These are phyloP conservation scores for Globisporangium lucens DNA, from an alignment of 352 stramenopile genomes.

Conservation along the genomic window DNA sequence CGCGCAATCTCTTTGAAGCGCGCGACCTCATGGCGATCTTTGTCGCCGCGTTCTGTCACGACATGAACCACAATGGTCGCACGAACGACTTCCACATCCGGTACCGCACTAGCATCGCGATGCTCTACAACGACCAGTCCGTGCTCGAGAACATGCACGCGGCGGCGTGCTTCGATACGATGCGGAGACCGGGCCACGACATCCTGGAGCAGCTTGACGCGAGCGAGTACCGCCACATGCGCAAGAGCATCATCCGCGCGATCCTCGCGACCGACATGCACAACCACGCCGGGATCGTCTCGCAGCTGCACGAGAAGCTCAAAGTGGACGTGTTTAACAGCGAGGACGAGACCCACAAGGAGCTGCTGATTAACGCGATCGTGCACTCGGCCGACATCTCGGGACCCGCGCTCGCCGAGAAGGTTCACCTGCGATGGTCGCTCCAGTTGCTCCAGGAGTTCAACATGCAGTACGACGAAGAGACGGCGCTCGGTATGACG, in stretches of 20 bases:
- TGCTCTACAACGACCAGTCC: conserved; percentile 87
- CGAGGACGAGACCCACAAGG: conserved; percentile 54
- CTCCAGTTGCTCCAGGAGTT: conserved; percentile 72
- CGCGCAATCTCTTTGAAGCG: conserved; percentile 34
- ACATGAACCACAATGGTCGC: conserved; percentile 86
- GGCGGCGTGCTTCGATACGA: conserved; percentile 74
- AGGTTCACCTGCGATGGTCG: conserved; percentile 67
- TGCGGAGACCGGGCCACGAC: conserved; percentile 64
- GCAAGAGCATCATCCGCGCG: conserved; percentile 68
- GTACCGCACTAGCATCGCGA: conserved; percentile 63
- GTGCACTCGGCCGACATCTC: conserved; percentile 82
- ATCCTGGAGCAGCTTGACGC: conserved; percentile 47
- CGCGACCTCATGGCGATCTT: conserved; percentile 74
- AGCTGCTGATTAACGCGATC: conserved; percentile 71
- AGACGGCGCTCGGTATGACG: conserved; percentile 57
- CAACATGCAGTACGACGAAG: conserved; percentile 76
- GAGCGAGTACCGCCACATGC: conserved; percentile 45
- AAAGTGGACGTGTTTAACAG: conserved; percentile 43
- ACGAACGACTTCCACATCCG: conserved; percentile 90
- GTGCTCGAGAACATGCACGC: conserved; percentile 90
- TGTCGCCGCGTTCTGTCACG: conserved; percentile 79
- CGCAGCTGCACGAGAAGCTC: conserved; percentile 66
- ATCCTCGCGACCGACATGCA: conserved; percentile 88
- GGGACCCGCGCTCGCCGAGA: conserved; percentile 51
- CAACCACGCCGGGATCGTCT: conserved; percentile 67